A percentile compares a stretch with the other conserved stretches of the same genome.
Conservation (phyloP, 371 early-diverging fungal genomes). For the Scutellospora calospora region DNA sequence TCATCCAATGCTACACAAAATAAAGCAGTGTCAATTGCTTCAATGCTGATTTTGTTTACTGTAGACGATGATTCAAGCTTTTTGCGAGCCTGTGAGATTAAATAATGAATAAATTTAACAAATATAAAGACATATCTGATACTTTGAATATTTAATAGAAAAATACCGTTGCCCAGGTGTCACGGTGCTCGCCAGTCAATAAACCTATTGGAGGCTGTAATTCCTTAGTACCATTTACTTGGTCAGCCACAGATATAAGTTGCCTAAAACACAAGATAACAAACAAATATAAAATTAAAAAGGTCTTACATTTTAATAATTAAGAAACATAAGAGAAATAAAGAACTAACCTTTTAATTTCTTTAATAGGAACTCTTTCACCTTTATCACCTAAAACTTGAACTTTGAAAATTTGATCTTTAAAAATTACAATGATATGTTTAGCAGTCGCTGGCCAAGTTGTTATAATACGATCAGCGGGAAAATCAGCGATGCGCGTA, state of each 20-base stretch:
- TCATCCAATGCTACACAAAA: slow-evolving; percentile 91
- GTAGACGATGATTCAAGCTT: slow-evolving; percentile 50
- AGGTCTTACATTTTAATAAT: too few species aligned
- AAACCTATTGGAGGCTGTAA: slow-evolving; percentile 77
- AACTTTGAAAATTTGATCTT: slow-evolving; percentile 84
- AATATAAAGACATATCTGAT: not conserved
- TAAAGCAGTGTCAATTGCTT: slow-evolving; percentile 80
- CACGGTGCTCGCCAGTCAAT: slow-evolving; percentile 86
- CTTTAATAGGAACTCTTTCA: slow-evolving; percentile 66
- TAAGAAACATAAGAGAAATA: not conserved
- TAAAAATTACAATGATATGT: slow-evolving; percentile 85
- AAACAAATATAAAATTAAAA: not conserved
- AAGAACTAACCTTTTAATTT: slow-evolving; percentile 64
- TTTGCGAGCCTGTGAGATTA: slow-evolving; percentile 50
- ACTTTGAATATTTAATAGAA: not conserved
- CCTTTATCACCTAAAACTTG: slow-evolving; percentile 78
- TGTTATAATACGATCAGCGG: slow-evolving; percentile 73
- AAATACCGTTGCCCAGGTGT: slow-evolving; percentile 79
- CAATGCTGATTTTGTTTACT: slow-evolving; percentile 68
- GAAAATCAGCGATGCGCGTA: slow-evolving; percentile 74
- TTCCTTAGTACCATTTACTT: slow-evolving; percentile 62
- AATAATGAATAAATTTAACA: slow-evolving; percentile 16
- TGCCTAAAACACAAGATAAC: slow-evolving; percentile 55
- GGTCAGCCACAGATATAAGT: slow-evolving; percentile 65
- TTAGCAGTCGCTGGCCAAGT: slow-evolving; percentile 75